phyloP scores from a whole-genome alignment of 2,329 filamentous ascomycete genomes.

The Zymoseptoria ardabiliae region DNA sequence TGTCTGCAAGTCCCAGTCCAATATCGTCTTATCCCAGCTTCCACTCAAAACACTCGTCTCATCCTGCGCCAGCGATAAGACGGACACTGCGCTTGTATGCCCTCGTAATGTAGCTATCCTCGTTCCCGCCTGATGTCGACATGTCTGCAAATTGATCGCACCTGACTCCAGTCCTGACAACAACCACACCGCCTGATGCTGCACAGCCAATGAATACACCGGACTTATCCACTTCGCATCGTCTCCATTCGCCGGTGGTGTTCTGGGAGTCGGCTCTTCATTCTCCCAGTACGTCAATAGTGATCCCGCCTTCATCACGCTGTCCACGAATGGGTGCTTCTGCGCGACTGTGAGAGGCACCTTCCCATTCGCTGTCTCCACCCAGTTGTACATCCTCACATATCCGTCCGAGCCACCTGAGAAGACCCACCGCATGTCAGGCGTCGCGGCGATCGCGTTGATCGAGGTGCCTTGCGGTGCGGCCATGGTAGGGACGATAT shows the following conservation, averaged over 20 bases:
- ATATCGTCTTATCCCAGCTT: conserved; percentile 90
- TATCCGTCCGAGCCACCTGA: conserved; percentile 92
- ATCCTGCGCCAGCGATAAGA: conserved; percentile 72
- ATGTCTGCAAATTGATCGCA: conserved; percentile 85
- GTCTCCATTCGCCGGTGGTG: conserved; percentile 35
- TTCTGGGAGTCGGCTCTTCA: conserved; percentile 56
- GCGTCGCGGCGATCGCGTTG: conserved; percentile 84
- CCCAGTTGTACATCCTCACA: conserved; percentile 93
- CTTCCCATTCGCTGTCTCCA: conserved; percentile 91
- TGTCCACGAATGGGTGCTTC: conserved; percentile 93
- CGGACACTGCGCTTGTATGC: conserved; percentile 87
- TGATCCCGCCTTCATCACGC: conserved; percentile 89
- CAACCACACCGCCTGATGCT: conserved; percentile 84
- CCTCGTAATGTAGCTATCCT: conserved; percentile 72
- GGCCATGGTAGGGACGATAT: conserved; percentile 94
- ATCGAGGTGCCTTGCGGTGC: conserved; percentile 93
- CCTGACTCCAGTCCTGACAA: conserved; percentile 86
- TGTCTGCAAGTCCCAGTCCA: conserved; percentile 91
- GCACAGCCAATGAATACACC: conserved; percentile 87
- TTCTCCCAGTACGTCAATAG: conserved; percentile 98
- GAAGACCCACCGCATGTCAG: conserved; percentile 91
- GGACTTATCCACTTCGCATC: conserved; percentile 58
- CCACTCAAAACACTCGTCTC: conserved; percentile 84
- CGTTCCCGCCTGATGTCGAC: conserved; percentile 90
- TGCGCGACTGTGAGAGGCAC: conserved; percentile 90